Base-by-base conservation (phyloP, 768 basidiomycete species). In the Auricularia sp. region DNA sequence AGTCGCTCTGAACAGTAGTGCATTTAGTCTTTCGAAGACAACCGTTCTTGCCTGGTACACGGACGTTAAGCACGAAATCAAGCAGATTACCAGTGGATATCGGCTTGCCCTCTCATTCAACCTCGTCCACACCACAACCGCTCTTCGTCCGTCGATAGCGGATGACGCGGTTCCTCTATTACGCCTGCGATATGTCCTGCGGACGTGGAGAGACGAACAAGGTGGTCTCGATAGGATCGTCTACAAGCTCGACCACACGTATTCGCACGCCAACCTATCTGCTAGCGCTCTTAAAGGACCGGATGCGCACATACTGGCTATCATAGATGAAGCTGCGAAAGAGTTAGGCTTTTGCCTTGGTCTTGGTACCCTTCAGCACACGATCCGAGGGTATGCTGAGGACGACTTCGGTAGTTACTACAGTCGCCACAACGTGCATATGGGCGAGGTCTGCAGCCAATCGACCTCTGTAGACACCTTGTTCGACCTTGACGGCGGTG, bases 21-120 rank as follows among this genome's bases (percentile, higher is more conserved):
- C 18, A 51, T 21, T 21, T 13, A 78, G 79, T n/a, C 62, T 71
- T 1, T 62, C 71, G 5, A 69, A 70, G 3, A 81, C 79, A 0
- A 71, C 78, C 0, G 70, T 80, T 14, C 71, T 83, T 3, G 75
- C 82, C 1, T 85, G 82, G 81, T 82, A 83, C 68, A 82, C 80
- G 34, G 82, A 82, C 64, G 82, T 82, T 61, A 72, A 71, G 58
- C 81, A 82, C 69, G 80, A 81, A 73, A 77, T 83, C 66, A 80
- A 80, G 65, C 77, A 79, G 5, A 72, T 83, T 56, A 80, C 77
- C 0, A 76, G 77, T 18, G 83, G 83, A 3, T 82, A 80, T 65
- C 78, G 80, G 1, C 76, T 84, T 0, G 82, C 81, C 0, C 76
- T 84, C 4, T 79, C 81, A 0, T 83, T 79, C 71, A 83, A 82